phyloP scores from a whole-genome alignment of 352 stramenopile genomes.

The Chrysophaeum taylorii region DNA sequence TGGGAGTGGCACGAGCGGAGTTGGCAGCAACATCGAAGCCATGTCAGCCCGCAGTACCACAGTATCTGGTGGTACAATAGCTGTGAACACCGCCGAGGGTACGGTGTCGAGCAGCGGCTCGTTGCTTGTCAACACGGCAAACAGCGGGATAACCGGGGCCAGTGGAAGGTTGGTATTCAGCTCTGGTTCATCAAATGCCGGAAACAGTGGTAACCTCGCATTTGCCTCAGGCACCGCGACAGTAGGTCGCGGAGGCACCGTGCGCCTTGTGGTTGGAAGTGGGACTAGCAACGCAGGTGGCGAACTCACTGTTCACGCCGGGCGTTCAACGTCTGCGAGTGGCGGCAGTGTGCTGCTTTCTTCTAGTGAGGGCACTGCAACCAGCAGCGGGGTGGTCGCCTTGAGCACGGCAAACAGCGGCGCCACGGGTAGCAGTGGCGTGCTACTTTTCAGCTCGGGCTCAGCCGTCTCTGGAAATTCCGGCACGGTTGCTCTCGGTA shows the following conservation, averaged over 20 bases:
- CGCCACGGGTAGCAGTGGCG: slow-evolving; percentile 34
- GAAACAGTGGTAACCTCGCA: not conserved
- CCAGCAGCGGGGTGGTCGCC: not conserved
- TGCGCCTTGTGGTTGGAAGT: slow-evolving; percentile 37
- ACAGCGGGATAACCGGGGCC: not conserved
- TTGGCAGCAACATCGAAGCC: slow-evolving; percentile 24
- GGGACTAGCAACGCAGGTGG: slow-evolving; percentile 16
- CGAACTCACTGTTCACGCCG: slow-evolving; percentile 18
- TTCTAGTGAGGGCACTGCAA: not conserved
- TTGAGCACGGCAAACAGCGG: not conserved
- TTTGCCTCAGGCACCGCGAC: slow-evolving; percentile 34
- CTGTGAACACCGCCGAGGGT: not conserved
- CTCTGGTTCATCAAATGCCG: not conserved
- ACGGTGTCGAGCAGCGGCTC: not conserved
- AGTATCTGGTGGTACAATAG: not conserved
- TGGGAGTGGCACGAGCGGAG: slow-evolving; percentile 34
- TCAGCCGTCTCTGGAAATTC: slow-evolving; percentile 44
- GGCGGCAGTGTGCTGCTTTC: slow-evolving; percentile 6
- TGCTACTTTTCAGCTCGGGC: slow-evolving; percentile 33
- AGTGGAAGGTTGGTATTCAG: not conserved
- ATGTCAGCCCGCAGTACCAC: slow-evolving; percentile 24
- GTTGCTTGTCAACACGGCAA: not conserved
- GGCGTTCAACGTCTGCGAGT: slow-evolving; percentile 4
- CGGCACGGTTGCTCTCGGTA: slow-evolving; percentile 54
- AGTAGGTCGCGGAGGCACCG: slow-evolving; percentile 50